Evolutionary conservation across 306 rosid genomes (phyloP), one percentile per base, ranked within the genome.

Genomic region (Vigna unguiculata): DNA sequence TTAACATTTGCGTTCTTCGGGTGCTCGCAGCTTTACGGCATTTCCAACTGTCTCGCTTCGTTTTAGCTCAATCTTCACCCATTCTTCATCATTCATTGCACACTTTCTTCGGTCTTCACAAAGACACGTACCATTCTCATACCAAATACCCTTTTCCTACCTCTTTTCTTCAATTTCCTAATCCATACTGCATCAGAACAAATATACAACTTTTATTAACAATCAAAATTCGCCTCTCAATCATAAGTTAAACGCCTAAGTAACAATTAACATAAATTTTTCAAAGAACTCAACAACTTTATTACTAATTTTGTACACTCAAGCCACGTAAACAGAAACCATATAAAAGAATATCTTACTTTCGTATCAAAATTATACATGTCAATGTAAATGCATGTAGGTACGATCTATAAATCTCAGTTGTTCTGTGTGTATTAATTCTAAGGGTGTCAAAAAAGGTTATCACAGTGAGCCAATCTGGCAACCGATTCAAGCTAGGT

Each of bases 81-180:
- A n/a, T 11, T 24, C 7, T 40, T 65, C 52, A 65, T 40, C 0
- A 40, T 65, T 65, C 52, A 9, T 0, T 20, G 45, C 45, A 38
- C 43, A n/a, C 25, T 62, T 17, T 58, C 64, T 25, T 14, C 64
- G 0, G 0, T 61, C 6, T 61, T 30, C 34, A 61, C 67, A 32
- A 2, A 15, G 13, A 61, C 64, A 25, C 64, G 4, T 34, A 16
- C 67, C 14, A 13, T 58, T 58, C 64, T 58, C 40, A 3, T 7
- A 60, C 21, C 9, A 52, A 32, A 34, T 1, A n/a, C 1, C 0
- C 21, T 61, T 61, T 61, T 34, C 3, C 10, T 61, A 0, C 8
- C n/a, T 61, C 46, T 47, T 61, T 62, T 62, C 12, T 62, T 62
- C 68, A n/a, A 0, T 62, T 61, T 62, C 69, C 69, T n/a, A 36